Evolutionary conservation across 2,329 filamentous ascomycete species (phyloP).

Genomic region (Waltergamsia citrina): DNA sequence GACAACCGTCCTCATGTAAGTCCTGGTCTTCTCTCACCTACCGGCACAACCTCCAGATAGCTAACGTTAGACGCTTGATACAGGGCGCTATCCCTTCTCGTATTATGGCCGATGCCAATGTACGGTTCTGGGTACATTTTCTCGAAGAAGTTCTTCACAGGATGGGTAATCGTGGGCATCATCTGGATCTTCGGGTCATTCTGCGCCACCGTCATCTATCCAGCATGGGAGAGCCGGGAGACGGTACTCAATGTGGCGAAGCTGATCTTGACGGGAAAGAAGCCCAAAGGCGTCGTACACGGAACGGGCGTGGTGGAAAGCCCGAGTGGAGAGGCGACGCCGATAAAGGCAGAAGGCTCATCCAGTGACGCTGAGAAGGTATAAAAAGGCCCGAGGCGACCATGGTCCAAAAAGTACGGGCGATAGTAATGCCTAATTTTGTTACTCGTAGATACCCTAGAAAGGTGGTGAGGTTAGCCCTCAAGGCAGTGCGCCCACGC

Average conservation of each 20-base stretch:
- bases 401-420: too few species aligned
- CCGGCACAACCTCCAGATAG: background rate
- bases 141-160: constrained; percentile 71
- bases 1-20: constrained; percentile 46
- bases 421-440: too few species aligned
- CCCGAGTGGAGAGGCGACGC: constrained; percentile 6
- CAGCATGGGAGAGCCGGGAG: constrained; percentile 66
- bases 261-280: constrained; percentile 9
- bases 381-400: background rate
- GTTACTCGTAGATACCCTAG: too few species aligned
- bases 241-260: constrained; percentile 29
- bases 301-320: background rate
- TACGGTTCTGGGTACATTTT: constrained; percentile 73
- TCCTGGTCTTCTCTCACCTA: constrained; percentile 25
- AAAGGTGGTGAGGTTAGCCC: too few species aligned
- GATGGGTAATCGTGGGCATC: constrained; percentile 69
- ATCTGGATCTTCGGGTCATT: constrained; percentile 46
- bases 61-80: background rate
- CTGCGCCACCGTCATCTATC: constrained; percentile 69
- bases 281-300: constrained; percentile 6
- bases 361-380: background rate
- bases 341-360: constrained; percentile 1
- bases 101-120: constrained; percentile 83
- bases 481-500: too few species aligned
- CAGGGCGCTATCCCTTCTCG: constrained; percentile 52